Evolutionary conservation across 1,284 basidiomycete species (phyloP).

Genomic region (Rhodotorula sp.): DNA sequence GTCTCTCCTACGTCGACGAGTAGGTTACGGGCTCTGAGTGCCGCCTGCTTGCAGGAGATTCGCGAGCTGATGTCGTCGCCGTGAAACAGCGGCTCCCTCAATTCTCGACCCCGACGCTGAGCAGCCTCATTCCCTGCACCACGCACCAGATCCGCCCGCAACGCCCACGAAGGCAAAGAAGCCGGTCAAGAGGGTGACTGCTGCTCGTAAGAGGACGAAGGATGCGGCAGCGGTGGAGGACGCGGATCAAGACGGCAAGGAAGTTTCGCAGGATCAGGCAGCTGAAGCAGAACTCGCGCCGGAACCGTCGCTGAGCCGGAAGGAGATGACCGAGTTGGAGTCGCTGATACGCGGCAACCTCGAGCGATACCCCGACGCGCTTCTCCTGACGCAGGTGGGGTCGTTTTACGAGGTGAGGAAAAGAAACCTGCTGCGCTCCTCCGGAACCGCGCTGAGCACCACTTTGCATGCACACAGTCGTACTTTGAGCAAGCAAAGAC

Average conservation of each 20-base stretch:
- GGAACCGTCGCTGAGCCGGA: neutral
- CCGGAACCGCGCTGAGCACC: neutral
- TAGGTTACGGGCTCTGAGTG: neutral
- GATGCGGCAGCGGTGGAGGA: neutral
- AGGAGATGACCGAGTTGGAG: conserved; percentile 55
- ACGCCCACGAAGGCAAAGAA: neutral
- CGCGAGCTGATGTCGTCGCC: too few species aligned
- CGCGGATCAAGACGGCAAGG: neutral
- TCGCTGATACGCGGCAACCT: conserved; percentile 69
- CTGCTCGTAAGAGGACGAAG: neutral
- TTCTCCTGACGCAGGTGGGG: conserved; percentile 84
- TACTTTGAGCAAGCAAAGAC: conserved; percentile 87
- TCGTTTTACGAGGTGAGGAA: conserved; percentile 84
- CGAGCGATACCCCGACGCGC: conserved; percentile 75
- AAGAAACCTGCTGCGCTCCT: neutral
- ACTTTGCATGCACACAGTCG: conserved; percentile 57
- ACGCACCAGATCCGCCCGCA: neutral
- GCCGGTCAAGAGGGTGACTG: neutral
- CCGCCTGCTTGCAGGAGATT: too few species aligned
- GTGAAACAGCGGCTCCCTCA: neutral
- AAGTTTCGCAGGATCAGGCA: too few species aligned
- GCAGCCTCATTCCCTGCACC: neutral
- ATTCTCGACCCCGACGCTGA: neutral
- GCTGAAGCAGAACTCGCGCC: too few species aligned
- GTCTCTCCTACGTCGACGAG: neutral